Conservation (phyloP, 2,329 filamentous ascomycete genomes). For the Fusarium irregulare region DNA sequence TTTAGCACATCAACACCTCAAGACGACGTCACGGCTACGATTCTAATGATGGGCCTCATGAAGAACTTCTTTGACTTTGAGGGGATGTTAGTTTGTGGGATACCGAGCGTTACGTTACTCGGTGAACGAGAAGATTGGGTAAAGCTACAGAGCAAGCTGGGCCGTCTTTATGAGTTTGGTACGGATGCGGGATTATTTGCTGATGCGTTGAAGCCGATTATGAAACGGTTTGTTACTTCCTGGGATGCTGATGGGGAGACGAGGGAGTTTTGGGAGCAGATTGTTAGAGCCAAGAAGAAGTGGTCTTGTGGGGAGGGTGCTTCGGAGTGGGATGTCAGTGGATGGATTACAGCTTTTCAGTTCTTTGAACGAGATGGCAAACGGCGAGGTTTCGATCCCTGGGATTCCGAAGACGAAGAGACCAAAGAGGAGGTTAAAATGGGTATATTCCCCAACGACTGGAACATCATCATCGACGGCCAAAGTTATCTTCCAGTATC, state of each 20-base stretch:
- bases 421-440: background rate
- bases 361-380: slow-evolving; percentile 56
- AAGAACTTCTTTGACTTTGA: slow-evolving; percentile 55
- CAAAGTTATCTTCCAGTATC: slow-evolving; percentile 46
- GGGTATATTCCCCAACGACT: slow-evolving; percentile 3
- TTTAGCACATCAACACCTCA: slow-evolving; percentile 56
- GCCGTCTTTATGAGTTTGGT: slow-evolving; percentile 58
- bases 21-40: slow-evolving; percentile 55
- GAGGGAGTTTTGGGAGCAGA: slow-evolving; percentile 57
- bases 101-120: slow-evolving; percentile 57
- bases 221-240: slow-evolving; percentile 57
- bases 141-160: slow-evolving; percentile 55
- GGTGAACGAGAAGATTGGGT: slow-evolving; percentile 56
- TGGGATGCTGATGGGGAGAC: slow-evolving; percentile 53
- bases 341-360: slow-evolving; percentile 63
- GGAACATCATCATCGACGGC: slow-evolving; percentile 44
- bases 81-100: slow-evolving; percentile 54
- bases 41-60: slow-evolving; percentile 59
- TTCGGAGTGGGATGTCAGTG: slow-evolving; percentile 54
- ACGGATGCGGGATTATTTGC: slow-evolving; percentile 55
- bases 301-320: slow-evolving; percentile 47
- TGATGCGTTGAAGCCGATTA: slow-evolving; percentile 56
- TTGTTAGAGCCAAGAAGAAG: slow-evolving; percentile 52
- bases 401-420: background rate
- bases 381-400: slow-evolving; percentile 1